Base-by-base conservation (phyloP, 148 eudicot genomes). In the Bassia scoparia region DNA sequence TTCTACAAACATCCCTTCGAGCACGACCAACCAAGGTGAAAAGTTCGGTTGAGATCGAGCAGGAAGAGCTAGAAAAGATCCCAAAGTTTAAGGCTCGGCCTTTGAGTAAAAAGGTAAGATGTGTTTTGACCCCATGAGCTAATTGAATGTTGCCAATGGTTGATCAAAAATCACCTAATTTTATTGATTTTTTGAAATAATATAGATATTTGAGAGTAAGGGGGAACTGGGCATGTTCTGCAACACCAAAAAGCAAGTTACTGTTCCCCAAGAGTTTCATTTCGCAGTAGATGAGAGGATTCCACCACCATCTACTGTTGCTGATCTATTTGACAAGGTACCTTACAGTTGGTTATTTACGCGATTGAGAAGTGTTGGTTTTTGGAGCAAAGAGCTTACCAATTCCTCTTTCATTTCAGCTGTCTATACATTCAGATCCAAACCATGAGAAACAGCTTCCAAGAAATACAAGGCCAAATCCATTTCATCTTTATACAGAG, bases 1-100 rank as follows among this genome's bases (percentile, higher is more conserved):
- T 76, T 70, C 96, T 95, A 52, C 96, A 88, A 78, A 96, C 99
- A 26, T 86, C 89, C 68, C 64, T 96, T 23, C 88, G 99, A 81
- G 97, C 99, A 68, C 89, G 97, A 20, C 96, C 99, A 30, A 75
- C 82, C 15, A 81, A 59, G 80, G 84, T 88, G 60, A 96, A 92
- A 77, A 92, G 82, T 70, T 84, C 89, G 4, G 85, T 86, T 73
- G 99, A 96, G 72, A 80, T 96, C 23, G 99, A 90, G 73, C 80
- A 81, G 77, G 94, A 96, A 81, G 88, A 86, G 79, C 88, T 96
- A 43, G 96, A 96, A 67, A 90, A 96, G 58, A 80, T 83, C 64
- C 96, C 97, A 0, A 88, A 85, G 71, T 95, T 95, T 83, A 91
- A 92, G 85, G 99, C 99, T 76, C 89, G 89, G 68, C 97, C 97